Conservation (phyloP, 768 basidiomycete species). For the Saitozyma sp. region DNA sequence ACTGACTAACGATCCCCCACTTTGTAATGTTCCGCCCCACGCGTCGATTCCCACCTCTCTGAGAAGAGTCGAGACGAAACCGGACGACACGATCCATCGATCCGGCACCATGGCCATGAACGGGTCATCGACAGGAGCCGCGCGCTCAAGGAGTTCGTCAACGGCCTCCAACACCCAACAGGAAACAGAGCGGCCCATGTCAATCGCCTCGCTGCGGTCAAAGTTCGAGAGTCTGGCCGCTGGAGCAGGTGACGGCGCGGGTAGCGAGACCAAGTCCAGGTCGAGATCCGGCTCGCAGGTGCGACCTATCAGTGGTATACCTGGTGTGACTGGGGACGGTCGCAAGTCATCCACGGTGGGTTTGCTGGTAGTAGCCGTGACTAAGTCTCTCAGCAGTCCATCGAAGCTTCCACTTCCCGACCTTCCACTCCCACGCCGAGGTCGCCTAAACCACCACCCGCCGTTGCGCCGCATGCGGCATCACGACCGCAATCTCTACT, state of each 20-base stretch:
- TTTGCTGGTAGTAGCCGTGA: not conserved
- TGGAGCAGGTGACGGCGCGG: constrained; percentile 4
- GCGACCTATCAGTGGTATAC: not conserved
- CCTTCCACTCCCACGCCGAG: constrained; percentile 10
- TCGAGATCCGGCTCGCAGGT: not conserved
- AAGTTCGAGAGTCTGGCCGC: constrained; percentile 40
- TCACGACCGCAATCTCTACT: constrained; percentile 1
- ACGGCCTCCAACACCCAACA: not conserved
- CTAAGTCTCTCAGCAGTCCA: not conserved
- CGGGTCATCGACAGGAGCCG: too few relatives aligned
- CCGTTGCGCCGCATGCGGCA: not conserved
- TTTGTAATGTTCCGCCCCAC: too few relatives aligned
- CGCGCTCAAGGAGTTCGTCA: too few relatives aligned
- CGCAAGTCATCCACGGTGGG: not conserved
- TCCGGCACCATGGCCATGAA: too few relatives aligned
- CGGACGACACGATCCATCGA: too few relatives aligned
- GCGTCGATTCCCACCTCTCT: too few relatives aligned
- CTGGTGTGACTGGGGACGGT: not conserved
- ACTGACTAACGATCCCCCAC: too few relatives aligned
- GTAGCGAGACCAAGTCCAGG: too few relatives aligned
- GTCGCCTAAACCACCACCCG: constrained; percentile 1
- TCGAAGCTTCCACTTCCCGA: constrained; percentile 5
- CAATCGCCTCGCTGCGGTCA: constrained; percentile 39
- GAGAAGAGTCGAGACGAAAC: too few relatives aligned
- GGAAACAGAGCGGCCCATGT: constrained; percentile 9